These are phyloP conservation scores for Effrenium voratum DNA, from an alignment of 73 alveolate species.

Conservation along the genomic window DNA sequence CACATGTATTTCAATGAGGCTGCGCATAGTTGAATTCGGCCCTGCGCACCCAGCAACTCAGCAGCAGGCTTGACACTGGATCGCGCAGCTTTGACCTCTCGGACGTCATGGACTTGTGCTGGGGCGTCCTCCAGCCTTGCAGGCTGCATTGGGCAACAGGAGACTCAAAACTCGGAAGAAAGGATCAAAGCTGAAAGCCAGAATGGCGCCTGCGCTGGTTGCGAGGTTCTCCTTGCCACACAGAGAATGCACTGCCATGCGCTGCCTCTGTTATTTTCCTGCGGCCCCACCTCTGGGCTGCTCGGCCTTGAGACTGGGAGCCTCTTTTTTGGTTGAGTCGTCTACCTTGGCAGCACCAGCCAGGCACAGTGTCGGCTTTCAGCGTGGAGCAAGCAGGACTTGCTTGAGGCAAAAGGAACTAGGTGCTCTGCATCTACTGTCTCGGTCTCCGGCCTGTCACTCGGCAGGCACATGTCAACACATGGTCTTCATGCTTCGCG, in stretches of 20 bases:
- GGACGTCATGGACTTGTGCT: too few species aligned
- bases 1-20: neutral
- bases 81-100: too few species aligned
- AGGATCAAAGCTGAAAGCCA: neutral
- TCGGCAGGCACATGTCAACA: too few species aligned
- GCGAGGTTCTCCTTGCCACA: neutral
- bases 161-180: neutral
- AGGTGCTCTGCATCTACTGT: too few species aligned
- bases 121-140: too few species aligned
- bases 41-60: neutral
- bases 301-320: neutral
- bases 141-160: neutral
- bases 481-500: too few species aligned
- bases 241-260: neutral
- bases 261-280: neutral
- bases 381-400: too few species aligned
- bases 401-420: too few species aligned
- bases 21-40: neutral
- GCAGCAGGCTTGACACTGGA: too few species aligned
- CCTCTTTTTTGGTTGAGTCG: conserved; percentile 59
- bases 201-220: neutral
- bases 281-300: neutral
- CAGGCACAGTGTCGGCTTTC: too few species aligned
- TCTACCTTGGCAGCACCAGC: conserved; percentile 37
- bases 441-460: too few species aligned